Evolutionary conservation across 495 filamentous ascomycete species (phyloP).

Genomic region (Lentithecium fluviatile): DNA sequence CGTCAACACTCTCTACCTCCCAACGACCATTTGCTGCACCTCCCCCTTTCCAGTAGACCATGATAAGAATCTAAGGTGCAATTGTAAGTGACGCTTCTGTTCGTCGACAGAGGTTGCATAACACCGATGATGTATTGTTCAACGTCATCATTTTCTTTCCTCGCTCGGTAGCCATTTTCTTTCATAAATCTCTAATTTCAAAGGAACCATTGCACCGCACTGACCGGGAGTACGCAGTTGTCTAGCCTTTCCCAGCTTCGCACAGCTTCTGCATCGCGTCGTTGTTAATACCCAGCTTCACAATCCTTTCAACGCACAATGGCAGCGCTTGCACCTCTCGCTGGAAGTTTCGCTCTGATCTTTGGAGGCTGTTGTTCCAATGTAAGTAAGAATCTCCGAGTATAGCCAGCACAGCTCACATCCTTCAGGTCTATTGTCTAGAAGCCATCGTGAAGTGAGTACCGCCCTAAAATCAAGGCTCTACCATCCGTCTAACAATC

Average conservation of each 20-base stretch:
- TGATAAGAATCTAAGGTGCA: background rate
- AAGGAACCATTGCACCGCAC: too few relatives aligned
- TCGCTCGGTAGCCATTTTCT: too few relatives aligned
- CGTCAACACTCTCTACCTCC: background rate
- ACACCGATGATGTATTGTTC: too few relatives aligned
- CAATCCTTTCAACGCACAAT: constrained; percentile 2
- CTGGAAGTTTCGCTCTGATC: constrained; percentile 77
- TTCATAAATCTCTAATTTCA: too few relatives aligned
- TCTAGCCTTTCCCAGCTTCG: too few relatives aligned
- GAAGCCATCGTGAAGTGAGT: constrained; percentile 93
- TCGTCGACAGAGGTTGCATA: background rate
- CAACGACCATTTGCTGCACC: background rate
- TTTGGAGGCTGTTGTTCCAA: constrained; percentile 98
- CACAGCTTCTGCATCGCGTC: too few relatives aligned
- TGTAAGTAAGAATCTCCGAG: constrained; percentile 50
- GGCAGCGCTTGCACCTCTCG: constrained; percentile 32
- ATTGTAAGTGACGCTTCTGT: background rate
- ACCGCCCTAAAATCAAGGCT: background rate
- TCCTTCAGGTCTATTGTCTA: constrained; percentile 77
- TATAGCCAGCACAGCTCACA: constrained; percentile 2
- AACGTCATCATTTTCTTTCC: too few relatives aligned
- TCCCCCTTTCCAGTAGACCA: background rate
- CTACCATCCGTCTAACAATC: too few relatives aligned
- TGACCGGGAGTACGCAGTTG: too few relatives aligned
- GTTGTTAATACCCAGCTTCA: too few relatives aligned